Evolutionary conservation across 2,329 filamentous ascomycete species (phyloP).

Genomic region (Phoma herbarum): DNA sequence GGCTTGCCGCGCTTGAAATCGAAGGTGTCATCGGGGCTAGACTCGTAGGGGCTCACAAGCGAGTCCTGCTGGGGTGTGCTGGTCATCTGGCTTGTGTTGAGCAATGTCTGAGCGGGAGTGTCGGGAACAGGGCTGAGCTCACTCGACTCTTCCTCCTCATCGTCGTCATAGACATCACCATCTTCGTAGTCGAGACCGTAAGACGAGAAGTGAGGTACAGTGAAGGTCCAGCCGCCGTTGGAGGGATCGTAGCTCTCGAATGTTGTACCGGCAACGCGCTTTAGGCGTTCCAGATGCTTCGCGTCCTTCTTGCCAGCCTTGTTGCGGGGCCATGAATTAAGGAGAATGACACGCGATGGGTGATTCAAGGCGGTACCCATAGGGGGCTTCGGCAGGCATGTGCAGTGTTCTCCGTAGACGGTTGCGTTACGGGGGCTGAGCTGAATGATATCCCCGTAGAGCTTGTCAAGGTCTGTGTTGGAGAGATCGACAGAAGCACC

Average conservation of each 20-base stretch:
- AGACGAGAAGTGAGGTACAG: slow-evolving; percentile 95
- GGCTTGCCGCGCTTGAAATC: slow-evolving; percentile 63
- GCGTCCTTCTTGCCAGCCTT: slow-evolving; percentile 72
- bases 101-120: slow-evolving; percentile 52
- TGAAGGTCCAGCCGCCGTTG: slow-evolving; percentile 89
- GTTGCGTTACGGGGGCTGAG: slow-evolving; percentile 82
- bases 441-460: slow-evolving; percentile 78
- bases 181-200: slow-evolving; percentile 82
- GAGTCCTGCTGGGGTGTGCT: slow-evolving; percentile 49
- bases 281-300: slow-evolving; percentile 85
- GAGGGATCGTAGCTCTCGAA: slow-evolving; percentile 82
- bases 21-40: slow-evolving; percentile 63
- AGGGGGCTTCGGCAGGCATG: slow-evolving; percentile 73
- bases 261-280: slow-evolving; percentile 78
- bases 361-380: slow-evolving; percentile 91
- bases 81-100: slow-evolving; percentile 45
- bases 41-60: slow-evolving; percentile 50
- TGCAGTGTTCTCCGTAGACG: slow-evolving; percentile 72
- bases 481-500: slow-evolving; percentile 75
- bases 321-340: slow-evolving; percentile 90
- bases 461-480: slow-evolving; percentile 78
- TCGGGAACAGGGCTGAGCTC: slow-evolving; percentile 54
- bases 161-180: slow-evolving; percentile 66
- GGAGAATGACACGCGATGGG: slow-evolving; percentile 83
- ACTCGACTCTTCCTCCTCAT: slow-evolving; percentile 62